These are phyloP conservation scores for Apiotrichum laibachii DNA, from an alignment of 1,284 basidiomycete genomes.

Conservation along the genomic window DNA sequence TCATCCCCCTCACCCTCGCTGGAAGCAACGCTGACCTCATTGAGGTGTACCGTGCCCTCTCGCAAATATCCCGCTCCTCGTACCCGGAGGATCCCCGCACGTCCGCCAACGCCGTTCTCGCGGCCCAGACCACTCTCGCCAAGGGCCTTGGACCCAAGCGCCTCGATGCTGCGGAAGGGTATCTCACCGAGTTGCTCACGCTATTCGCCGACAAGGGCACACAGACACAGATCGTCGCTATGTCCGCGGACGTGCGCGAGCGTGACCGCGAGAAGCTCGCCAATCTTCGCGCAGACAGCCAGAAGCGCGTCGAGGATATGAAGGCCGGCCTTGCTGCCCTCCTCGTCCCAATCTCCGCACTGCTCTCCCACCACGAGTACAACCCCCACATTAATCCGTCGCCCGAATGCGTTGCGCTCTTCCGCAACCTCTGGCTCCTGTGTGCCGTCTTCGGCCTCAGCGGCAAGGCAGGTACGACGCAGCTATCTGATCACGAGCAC, in stretches of 20 bases:
- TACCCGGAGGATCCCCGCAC: conserved; percentile 80
- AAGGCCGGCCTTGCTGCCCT: conserved; percentile 80
- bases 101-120: conserved; percentile 82
- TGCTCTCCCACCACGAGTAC: conserved; percentile 74
- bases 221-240: conserved; percentile 75
- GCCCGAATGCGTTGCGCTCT: conserved; percentile 70
- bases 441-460: conserved; percentile 67
- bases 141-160: conserved; percentile 63
- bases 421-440: conserved; percentile 93
- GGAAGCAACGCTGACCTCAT: conserved; percentile 73
- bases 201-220: conserved; percentile 90
- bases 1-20: conserved; percentile 82
- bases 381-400: conserved; percentile 62
- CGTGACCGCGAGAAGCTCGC: conserved; percentile 22
- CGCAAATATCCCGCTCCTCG: conserved; percentile 76
- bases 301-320: conserved; percentile 58
- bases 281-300: conserved; percentile 27
- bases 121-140: conserved; percentile 82
- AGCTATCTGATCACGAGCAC: conserved; percentile 56
- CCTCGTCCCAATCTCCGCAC: conserved; percentile 82
- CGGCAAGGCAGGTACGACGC: conserved; percentile 59
- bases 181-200: conserved; percentile 78
- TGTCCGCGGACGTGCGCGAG: conserved; percentile 26
- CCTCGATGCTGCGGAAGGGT: conserved; percentile 71
- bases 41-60: conserved; percentile 83